A percentile compares a stretch with the other conserved stretches of the same genome.
phyloP scores from a whole-genome alignment of 805 yeast genomes.

The Wickerhamiella cacticola region DNA sequence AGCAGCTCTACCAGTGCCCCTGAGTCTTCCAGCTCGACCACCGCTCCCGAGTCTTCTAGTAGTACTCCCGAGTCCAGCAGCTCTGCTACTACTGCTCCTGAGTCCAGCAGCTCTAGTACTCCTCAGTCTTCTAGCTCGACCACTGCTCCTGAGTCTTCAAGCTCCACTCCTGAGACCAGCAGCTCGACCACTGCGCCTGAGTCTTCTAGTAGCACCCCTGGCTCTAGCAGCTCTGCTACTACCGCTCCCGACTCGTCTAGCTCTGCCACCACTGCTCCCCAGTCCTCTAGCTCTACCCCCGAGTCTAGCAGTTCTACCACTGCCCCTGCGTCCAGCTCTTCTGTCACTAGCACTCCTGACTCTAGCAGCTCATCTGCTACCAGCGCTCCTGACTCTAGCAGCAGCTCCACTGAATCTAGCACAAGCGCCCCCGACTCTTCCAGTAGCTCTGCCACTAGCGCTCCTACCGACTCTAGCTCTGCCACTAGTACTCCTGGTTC shows the following conservation, averaged over 20 bases:
- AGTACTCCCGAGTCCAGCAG: conserved; percentile 1
- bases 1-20: background rate
- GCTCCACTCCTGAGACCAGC: background rate
- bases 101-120: conserved; percentile 11
- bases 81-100: background rate
- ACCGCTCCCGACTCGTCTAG: background rate
- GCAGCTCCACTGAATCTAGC: background rate
- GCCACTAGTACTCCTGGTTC: no score
- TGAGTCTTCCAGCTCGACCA: conserved; percentile 9
- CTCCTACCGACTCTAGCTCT: background rate
- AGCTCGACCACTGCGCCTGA: background rate
- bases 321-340: conserved; percentile 4
- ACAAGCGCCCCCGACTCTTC: background rate
- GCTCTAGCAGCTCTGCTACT: background rate
- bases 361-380: conserved; percentile 12
- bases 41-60: background rate
- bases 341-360: background rate
- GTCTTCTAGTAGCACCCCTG: background rate
- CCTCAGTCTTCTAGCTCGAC: conserved; percentile 9
- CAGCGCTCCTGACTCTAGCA: conserved; percentile 7
- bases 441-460: background rate
- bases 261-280: conserved; percentile 7
- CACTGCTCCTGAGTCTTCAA: background rate
- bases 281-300: background rate
- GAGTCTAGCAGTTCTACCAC: background rate